phyloP scores from a whole-genome alignment of 352 stramenopile species.

The Phytophthora hybrid region DNA sequence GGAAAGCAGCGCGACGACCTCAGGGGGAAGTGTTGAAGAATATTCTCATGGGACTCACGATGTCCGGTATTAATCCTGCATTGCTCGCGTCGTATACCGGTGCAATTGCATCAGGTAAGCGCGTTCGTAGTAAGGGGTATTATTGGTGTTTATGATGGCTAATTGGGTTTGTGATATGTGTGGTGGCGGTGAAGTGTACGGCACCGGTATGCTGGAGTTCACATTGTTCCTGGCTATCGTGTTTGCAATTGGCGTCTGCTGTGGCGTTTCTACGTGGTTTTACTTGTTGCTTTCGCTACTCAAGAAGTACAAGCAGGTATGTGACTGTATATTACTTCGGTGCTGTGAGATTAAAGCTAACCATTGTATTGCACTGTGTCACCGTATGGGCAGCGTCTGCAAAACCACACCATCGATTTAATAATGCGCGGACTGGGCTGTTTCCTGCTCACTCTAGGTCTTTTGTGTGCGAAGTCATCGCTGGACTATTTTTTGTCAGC shows the following conservation, averaged over 20 bases:
- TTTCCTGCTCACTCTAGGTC: conserved; percentile 82
- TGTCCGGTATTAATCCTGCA: conserved; percentile 90
- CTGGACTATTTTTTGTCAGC: conserved; percentile 83
- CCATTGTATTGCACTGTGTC: conserved; percentile 1
- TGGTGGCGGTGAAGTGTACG: conserved; percentile 64
- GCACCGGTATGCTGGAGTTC: conserved; percentile 89
- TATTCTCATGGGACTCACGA: conserved; percentile 85
- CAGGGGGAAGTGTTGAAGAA: conserved; percentile 84
- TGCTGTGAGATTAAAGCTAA: conserved; percentile 7
- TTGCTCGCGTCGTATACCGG: conserved; percentile 88
- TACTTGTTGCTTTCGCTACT: conserved; percentile 86
- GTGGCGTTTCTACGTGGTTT: conserved; percentile 90
- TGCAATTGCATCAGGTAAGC: conserved; percentile 83
- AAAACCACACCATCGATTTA: conserved; percentile 85
- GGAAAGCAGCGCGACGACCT: conserved; percentile 57
- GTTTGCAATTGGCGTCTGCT: conserved; percentile 86
- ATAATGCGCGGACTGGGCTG: conserved; percentile 88
- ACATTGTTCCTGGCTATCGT: conserved; percentile 85
- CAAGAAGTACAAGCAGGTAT: conserved; percentile 92
- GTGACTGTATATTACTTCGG: conserved; percentile 2
- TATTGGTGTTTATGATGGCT: neutral
- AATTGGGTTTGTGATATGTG: conserved; percentile 1
- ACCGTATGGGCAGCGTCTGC: conserved; percentile 57
- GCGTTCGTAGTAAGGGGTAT: neutral
- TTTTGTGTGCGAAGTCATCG: conserved; percentile 88